These are phyloP conservation scores for Calonectria pteridis DNA, from an alignment of 2,329 filamentous ascomycete genomes.

Conservation along the genomic window DNA sequence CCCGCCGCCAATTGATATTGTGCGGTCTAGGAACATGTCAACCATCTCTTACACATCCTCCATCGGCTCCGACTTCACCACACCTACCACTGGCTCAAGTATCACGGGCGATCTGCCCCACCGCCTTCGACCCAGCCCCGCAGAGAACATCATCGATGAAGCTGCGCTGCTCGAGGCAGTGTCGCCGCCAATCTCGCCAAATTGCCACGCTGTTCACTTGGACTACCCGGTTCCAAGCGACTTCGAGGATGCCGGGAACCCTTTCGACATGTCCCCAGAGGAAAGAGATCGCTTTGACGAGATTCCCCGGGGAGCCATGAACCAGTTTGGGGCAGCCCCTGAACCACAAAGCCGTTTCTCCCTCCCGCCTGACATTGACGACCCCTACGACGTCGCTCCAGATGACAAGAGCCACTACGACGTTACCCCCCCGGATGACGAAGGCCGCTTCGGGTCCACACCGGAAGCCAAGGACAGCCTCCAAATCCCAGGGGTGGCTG, in stretches of 20 bases:
- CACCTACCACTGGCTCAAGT: conserved; percentile 25
- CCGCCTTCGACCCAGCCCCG: conserved; percentile 27
- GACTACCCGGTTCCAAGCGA: background rate
- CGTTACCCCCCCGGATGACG: background rate
- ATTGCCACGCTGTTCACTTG: conserved; percentile 20
- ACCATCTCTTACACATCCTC: conserved; percentile 22
- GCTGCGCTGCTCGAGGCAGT: conserved; percentile 27
- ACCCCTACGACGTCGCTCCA: background rate
- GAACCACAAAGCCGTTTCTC: background rate
- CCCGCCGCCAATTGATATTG: conserved; percentile 32
- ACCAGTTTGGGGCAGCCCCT: background rate
- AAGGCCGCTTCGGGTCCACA: background rate
- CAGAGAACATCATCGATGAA: background rate
- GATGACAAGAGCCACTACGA: conserved; percentile 1
- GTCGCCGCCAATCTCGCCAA: conserved; percentile 28
- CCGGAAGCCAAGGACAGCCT: background rate
- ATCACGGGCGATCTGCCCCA: conserved; percentile 1
- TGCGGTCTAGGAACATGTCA: conserved; percentile 22
- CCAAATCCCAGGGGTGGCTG: conserved; percentile 14
- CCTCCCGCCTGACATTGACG: background rate
- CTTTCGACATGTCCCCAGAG: background rate
- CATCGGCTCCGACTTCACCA: background rate
- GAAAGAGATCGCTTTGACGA: background rate
- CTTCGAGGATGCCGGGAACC: background rate
- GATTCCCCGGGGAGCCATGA: background rate